Conservation (phyloP, 352 stramenopile species). For the Phytophthora rubi region DNA sequence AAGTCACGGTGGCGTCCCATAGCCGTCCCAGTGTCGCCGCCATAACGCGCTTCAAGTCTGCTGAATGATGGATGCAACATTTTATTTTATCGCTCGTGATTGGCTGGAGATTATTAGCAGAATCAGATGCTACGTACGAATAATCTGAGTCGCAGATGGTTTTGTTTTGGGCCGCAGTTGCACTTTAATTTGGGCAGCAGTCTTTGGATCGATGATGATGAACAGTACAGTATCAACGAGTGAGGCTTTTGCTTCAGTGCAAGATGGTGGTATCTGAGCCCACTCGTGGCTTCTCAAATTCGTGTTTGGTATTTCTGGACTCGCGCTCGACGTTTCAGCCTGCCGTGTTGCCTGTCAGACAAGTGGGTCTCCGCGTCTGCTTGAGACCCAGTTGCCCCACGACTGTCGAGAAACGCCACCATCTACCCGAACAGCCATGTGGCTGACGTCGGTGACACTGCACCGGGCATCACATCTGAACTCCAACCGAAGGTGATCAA, state of each 20-base stretch:
- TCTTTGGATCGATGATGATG: background rate
- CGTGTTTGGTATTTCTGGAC: slow-evolving; percentile 3
- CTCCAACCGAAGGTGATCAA: background rate
- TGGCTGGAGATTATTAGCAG: slow-evolving; percentile 1
- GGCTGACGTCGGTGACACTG: background rate
- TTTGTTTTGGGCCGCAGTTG: background rate
- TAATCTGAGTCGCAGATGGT: background rate
- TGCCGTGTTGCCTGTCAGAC: slow-evolving; percentile 1
- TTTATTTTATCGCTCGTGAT: slow-evolving; percentile 5
- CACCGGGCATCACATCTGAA: background rate
- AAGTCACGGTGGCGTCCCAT: slow-evolving; percentile 38
- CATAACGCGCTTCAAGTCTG: slow-evolving; percentile 10
- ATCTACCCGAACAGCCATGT: background rate
- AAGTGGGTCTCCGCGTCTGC: background rate
- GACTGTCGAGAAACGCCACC: background rate
- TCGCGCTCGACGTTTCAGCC: slow-evolving; percentile 1
- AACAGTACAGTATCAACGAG: background rate
- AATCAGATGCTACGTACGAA: background rate
- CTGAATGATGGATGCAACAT: background rate
- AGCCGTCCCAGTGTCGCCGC: slow-evolving; percentile 15
- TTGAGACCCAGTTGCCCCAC: background rate
- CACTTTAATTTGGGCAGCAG: too few species aligned
- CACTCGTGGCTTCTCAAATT: slow-evolving; percentile 14
- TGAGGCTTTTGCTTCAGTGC: background rate
- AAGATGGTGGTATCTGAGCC: slow-evolving; percentile 12